These are phyloP conservation scores for Solioccasus polychromus DNA, from an alignment of 768 basidiomycete species.

Conservation along the genomic window DNA sequence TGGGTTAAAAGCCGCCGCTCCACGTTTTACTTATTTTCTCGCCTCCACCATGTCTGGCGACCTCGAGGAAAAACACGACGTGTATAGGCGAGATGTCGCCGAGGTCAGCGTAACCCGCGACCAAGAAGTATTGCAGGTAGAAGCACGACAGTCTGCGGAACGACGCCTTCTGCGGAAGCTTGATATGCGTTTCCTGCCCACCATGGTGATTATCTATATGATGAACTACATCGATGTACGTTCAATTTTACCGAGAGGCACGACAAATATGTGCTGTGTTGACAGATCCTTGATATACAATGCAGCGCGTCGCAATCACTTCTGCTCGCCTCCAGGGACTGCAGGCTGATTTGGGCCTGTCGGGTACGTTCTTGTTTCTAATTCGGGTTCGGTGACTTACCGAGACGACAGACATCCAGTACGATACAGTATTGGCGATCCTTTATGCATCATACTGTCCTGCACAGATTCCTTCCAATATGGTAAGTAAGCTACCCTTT, in stretches of 20 bases:
- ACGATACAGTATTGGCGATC: conserved; percentile 50
- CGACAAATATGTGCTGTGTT: background rate
- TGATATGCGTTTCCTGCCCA: conserved; percentile 54
- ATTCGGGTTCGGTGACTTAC: background rate
- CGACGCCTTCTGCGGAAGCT: conserved; percentile 49
- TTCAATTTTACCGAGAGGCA: background rate
- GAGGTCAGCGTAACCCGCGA: background rate
- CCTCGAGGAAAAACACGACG: conserved; percentile 14
- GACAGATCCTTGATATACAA: background rate
- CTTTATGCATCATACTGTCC: conserved; percentile 62
- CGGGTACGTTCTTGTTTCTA: conserved; percentile 30
- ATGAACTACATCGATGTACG: conserved; percentile 69
- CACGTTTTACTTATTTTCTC: background rate
- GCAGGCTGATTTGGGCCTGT: conserved; percentile 45
- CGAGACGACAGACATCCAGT: conserved; percentile 46
- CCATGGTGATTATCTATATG: conserved; percentile 56
- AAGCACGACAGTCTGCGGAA: conserved; percentile 14
- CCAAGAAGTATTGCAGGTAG: background rate
- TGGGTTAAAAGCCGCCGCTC: background rate
- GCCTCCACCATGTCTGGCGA: conserved; percentile 11
- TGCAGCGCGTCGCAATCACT: conserved; percentile 46
- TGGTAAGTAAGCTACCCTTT: background rate
- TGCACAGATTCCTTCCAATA: conserved; percentile 41
- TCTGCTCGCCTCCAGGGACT: conserved; percentile 50
- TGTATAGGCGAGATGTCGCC: background rate